phyloP scores from a whole-genome alignment of 164 flowering plant species.

The Cinnamomum micranthum region DNA sequence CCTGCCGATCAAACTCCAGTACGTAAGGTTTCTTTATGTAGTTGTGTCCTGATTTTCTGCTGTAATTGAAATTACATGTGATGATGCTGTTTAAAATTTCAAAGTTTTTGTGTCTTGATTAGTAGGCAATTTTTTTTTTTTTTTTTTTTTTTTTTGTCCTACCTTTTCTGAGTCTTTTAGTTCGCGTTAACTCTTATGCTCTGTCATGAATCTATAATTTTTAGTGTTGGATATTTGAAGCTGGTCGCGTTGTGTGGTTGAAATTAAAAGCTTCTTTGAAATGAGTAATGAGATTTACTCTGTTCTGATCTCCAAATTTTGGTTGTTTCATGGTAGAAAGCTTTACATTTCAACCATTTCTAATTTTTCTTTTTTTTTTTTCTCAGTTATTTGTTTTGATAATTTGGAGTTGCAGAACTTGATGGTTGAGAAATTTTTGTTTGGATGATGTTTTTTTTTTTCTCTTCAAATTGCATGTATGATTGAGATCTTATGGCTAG shows the following conservation, averaged over 20 bases:
- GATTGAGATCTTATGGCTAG: background rate
- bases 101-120: background rate
- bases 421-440: background rate
- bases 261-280: background rate
- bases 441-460: background rate
- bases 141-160: background rate
- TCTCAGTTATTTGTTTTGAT: background rate
- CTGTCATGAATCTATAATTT: background rate
- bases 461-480: background rate
- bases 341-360: background rate
- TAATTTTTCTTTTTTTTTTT: background rate
- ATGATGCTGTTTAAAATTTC: no score
- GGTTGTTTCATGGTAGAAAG: background rate
- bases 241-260: background rate
- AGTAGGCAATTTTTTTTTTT: background rate
- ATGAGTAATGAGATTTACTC: background rate
- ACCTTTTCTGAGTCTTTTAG: background rate
- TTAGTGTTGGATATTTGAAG: background rate
- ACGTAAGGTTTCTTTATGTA: background rate
- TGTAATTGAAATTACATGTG: background rate
- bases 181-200: background rate
- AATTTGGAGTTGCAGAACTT: background rate
- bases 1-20: background rate
- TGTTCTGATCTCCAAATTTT: background rate
- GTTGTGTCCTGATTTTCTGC: background rate